A percentile compares a stretch with the other conserved stretches of the same genome.
Evolutionary conservation across 805 yeast species (phyloP).

Genomic region (Blastobotrys peoriensis): DNA sequence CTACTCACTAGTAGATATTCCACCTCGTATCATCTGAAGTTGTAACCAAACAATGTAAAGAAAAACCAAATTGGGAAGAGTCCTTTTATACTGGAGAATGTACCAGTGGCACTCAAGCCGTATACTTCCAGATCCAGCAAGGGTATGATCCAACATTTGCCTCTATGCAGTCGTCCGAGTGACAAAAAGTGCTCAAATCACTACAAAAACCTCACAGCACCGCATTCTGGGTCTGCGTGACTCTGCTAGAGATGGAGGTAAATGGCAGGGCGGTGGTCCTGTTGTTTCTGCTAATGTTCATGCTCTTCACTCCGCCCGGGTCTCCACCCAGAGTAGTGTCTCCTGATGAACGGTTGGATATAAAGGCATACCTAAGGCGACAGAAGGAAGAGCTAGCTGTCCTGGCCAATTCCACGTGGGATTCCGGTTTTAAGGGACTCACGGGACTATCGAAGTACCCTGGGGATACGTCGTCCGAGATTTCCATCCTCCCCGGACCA

Average conservation of each 20-base stretch:
- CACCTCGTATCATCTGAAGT: no score
- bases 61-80: no score
- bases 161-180: no score
- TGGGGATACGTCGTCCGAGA: slow-evolving; percentile 41
- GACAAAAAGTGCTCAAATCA: no score
- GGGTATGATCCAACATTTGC: no score
- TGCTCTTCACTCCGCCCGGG: slow-evolving; percentile 39
- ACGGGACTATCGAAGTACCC: slow-evolving; percentile 69
- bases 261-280: slow-evolving; percentile 22
- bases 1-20: no score
- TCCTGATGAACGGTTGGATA: slow-evolving; percentile 33
- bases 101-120: no score
- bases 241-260: slow-evolving; percentile 18
- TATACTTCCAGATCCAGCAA: no score
- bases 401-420: slow-evolving; percentile 40
- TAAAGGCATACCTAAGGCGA: slow-evolving; percentile 34
- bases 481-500: slow-evolving; percentile 15
- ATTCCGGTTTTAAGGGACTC: slow-evolving; percentile 57
- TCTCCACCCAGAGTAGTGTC: slow-evolving; percentile 28
- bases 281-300: slow-evolving; percentile 34
- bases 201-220: no score
- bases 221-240: no score
- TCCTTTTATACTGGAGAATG: no score
- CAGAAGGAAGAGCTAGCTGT: slow-evolving; percentile 29
- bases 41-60: no score